phyloP scores from a whole-genome alignment of 2,329 filamentous ascomycete genomes.

The Amauroascus niger region DNA sequence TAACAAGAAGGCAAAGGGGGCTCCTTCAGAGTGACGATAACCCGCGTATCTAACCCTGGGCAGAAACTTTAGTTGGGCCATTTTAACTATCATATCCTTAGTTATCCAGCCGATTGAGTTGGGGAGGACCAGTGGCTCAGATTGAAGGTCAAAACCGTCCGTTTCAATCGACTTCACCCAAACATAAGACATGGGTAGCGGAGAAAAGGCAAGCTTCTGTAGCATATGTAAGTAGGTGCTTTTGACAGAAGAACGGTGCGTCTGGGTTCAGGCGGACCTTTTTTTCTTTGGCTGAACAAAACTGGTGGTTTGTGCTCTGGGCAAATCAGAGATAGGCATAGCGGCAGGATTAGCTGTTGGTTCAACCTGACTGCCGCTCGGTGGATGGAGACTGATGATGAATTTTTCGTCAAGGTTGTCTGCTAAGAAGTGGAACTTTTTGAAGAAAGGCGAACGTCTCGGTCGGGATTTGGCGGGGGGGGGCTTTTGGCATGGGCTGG shows the following conservation, averaged over 20 bases:
- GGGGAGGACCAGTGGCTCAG: neutral
- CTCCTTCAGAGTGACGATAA: neutral
- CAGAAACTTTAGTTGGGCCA: neutral
- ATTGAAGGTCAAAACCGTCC: neutral
- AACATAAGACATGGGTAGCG: neutral
- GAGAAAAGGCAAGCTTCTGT: neutral
- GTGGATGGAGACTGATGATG: neutral
- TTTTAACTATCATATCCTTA: too few species aligned
- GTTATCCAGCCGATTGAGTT: neutral
- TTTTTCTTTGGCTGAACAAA: neutral
- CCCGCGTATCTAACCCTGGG: neutral
- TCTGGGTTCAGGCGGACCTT: neutral
- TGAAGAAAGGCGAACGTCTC: neutral
- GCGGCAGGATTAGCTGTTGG: neutral
- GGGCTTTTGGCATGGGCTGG: neutral
- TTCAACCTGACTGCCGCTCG: neutral
- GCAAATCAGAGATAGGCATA: neutral
- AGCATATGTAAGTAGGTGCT: neutral
- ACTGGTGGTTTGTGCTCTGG: neutral
- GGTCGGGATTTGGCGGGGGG: neutral
- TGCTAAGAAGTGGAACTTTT: conserved; percentile 4
- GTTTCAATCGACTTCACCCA: neutral
- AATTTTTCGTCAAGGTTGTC: conserved; percentile 1
- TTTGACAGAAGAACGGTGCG: neutral
- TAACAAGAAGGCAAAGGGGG: neutral